These are phyloP conservation scores for Alternaria gaisen DNA, from an alignment of 2,329 filamentous ascomycete genomes.

Conservation along the genomic window DNA sequence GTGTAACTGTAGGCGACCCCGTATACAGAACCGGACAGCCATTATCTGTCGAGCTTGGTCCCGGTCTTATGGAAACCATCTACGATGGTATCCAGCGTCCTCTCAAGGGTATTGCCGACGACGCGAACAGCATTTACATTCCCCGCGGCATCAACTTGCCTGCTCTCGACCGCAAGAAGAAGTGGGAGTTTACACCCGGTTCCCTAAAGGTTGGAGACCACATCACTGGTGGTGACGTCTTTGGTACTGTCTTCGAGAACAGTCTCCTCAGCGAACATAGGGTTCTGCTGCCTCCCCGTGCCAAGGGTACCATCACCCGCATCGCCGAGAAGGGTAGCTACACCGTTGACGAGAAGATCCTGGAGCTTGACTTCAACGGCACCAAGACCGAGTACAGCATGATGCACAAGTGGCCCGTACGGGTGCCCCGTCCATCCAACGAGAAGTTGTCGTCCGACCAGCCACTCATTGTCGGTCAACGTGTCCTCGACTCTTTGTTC, in stretches of 20 bases:
- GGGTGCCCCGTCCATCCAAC: constrained; percentile 88
- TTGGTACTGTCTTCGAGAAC: constrained; percentile 95
- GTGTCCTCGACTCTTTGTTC: constrained; percentile 95
- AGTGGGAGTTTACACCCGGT: constrained; percentile 93
- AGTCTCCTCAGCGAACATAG: constrained; percentile 92
- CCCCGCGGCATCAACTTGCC: constrained; percentile 90
- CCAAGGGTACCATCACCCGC: constrained; percentile 88
- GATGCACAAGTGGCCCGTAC: constrained; percentile 99
- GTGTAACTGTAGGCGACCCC: constrained; percentile 94
- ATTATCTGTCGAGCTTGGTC: constrained; percentile 94
- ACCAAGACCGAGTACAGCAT: constrained; percentile 93
- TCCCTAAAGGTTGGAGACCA: constrained; percentile 94
- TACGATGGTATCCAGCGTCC: constrained; percentile 99
- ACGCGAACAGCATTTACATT: constrained; percentile 92
- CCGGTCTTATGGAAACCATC: constrained; percentile 97
- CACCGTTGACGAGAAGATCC: constrained; percentile 90
- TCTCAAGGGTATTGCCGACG: constrained; percentile 80
- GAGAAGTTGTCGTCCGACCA: constrained; percentile 90
- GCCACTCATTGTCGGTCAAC: constrained; percentile 95
- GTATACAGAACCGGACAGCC: constrained; percentile 92
- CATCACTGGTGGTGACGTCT: constrained; percentile 95
- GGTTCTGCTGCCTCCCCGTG: constrained; percentile 89
- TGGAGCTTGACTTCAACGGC: constrained; percentile 97
- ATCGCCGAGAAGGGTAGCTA: constrained; percentile 91
- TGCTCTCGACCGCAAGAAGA: constrained; percentile 86